Evolutionary conservation across 2,329 filamentous ascomycete species (phyloP), one percentile per base, ranked within the genome.

Genomic region (Paracoccidioides brasiliensis): DNA sequence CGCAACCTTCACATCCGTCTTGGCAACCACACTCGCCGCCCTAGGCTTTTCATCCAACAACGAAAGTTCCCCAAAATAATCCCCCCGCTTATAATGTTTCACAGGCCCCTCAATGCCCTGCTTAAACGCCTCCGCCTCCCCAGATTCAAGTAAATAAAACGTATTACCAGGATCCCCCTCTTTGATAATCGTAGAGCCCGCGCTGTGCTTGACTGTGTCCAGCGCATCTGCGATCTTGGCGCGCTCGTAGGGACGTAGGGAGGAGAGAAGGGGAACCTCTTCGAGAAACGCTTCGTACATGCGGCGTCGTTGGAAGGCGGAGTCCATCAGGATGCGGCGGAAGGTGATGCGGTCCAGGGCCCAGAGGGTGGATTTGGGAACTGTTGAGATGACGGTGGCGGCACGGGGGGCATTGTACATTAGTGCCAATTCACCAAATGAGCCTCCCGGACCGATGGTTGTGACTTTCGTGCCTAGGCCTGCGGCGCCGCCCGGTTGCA

Each of bases 351-450:
- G 88, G 69, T 98, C 93, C 52, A 98, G 78, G 22, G 90, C 90
- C 93, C 93, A 98, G 8, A 98, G 79, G 3, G 86, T 90, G 66
- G 86, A 90, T 38, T 80, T 75, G 3, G 84, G 70, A 64, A 94
- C 88, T 10, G 85, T 83, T 35, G 88, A 95, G 58, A 94, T 81
- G 58, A 98, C 88, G 0, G 93, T 97, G 3, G 93, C 93, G 44
- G 93, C 93, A 66, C 93, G 88, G 32, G 93, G 93, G 28, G 93
- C 90, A 66, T 97, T 96, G 76, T 98, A 97, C 93, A 98, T 97
- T 65, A 98, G 78, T 10, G 93, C 93, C 56, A 98, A 79, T 74
- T 98, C 93, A 64, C 93, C 93, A 71, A 98, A 98, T 3, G 90
- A 95, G 58, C 90, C 90, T 52, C 93, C 93, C 3, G 90, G 82